Conservation (phyloP, 1,139 yeast genomes). For the Candida frijolesensis region DNA sequence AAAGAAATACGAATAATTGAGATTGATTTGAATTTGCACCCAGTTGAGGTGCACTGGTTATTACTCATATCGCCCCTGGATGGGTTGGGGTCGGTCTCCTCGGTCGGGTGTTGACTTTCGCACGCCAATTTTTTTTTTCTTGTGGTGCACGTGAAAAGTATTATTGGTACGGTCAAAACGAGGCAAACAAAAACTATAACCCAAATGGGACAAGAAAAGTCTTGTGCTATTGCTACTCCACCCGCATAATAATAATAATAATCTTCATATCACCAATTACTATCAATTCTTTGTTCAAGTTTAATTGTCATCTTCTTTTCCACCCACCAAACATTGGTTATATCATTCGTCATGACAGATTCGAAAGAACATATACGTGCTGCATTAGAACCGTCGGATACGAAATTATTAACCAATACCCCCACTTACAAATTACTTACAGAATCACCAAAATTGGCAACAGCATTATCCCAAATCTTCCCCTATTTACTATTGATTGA, state of each 20-base stretch:
- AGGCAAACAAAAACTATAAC: too few relatives aligned
- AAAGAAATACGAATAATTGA: too few relatives aligned
- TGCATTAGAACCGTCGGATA: constrained; percentile 39
- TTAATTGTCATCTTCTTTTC: not conserved
- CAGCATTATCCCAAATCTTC: constrained; percentile 50
- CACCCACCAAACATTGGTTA: not conserved
- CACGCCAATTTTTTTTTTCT: not conserved
- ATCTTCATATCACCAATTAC: not conserved
- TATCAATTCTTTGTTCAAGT: not conserved
- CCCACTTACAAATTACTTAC: constrained; percentile 33
- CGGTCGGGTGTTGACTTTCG: too few relatives aligned
- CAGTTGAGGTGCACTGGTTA: not conserved
- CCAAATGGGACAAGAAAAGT: too few relatives aligned
- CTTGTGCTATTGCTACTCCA: too few relatives aligned
- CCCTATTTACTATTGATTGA: constrained; percentile 52
- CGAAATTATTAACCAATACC: constrained; percentile 29
- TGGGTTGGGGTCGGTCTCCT: too few relatives aligned
- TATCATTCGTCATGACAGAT: constrained; percentile 12
- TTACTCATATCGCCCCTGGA: not conserved
- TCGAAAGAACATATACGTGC: constrained; percentile 16
- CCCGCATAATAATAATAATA: too few relatives aligned
- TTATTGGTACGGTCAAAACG: too few relatives aligned
- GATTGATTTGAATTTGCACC: not conserved
- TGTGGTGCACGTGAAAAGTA: not conserved
- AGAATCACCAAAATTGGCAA: constrained; percentile 49